A percentile compares a stretch with the other conserved stretches of the same genome.
Evolutionary conservation across 2,329 filamentous ascomycete genomes (phyloP).

Genomic region (Aspergillus arachidicola): DNA sequence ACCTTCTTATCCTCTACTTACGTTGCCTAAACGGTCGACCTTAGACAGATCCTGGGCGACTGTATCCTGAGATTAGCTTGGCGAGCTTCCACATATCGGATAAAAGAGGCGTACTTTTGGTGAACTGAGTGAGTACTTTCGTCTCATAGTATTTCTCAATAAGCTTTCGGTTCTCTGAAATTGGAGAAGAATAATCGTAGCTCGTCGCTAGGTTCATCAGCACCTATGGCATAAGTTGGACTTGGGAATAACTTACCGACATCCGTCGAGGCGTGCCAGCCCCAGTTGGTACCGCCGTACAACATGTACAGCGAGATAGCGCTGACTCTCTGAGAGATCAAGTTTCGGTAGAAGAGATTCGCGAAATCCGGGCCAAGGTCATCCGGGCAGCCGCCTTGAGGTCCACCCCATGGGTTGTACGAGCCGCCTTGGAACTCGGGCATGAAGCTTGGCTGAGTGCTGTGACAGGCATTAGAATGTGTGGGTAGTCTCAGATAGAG

Average conservation of each 20-base stretch:
- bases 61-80: not conserved
- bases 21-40: slow-evolving; percentile 54
- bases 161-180: slow-evolving; percentile 61
- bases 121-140: slow-evolving; percentile 63
- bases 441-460: slow-evolving; percentile 52
- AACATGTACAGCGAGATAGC: slow-evolving; percentile 67
- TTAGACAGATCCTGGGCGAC: slow-evolving; percentile 58
- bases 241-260: not conserved
- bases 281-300: slow-evolving; percentile 67
- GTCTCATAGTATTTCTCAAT: slow-evolving; percentile 65
- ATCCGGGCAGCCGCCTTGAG: slow-evolving; percentile 56
- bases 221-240: not conserved
- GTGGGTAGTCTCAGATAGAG: too few species aligned
- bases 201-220: slow-evolving; percentile 55
- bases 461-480: not conserved
- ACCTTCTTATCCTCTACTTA: not conserved
- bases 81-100: not conserved
- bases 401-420: slow-evolving; percentile 65
- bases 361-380: slow-evolving; percentile 63
- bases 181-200: slow-evolving; percentile 66
- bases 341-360: slow-evolving; percentile 66
- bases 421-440: slow-evolving; percentile 63
- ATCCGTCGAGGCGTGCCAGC: slow-evolving; percentile 59
- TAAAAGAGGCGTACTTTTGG: slow-evolving; percentile 43
- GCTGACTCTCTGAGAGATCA: slow-evolving; percentile 62